Base-by-base conservation (phyloP, 345 rosid genomes). In the Sonneratia caseolaris region DNA sequence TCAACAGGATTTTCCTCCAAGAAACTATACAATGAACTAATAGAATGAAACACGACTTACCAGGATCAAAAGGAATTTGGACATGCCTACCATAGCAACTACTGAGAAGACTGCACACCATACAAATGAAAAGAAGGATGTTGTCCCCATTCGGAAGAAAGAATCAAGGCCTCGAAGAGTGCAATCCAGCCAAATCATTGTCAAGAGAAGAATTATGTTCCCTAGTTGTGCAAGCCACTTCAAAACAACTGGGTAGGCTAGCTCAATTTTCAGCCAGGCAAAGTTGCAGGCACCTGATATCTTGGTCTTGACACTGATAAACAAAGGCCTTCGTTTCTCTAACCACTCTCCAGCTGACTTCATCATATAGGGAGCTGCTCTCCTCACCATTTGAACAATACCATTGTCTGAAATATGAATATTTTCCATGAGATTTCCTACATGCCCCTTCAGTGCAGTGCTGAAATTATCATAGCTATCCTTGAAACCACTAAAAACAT, bases 91-190 rank as follows among this genome's bases (percentile, higher is more conserved):
- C 97, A 92, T 88, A 21, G 91, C 87, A 78, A 90, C 79, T 48
- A 81, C 80, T 57, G 99, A 90, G 77, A 95, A 81, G 72, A 89
- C 81, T 81, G 97, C 86, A 80, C 97, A 92, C 99, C 97, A 95
- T 74, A 95, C 75, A 76, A 90, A 77, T 15, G 92, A 87, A 79
- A 90, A 90, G 79, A 91, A 86, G 6, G 97, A 90, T 42, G 92
- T 76, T 19, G 96, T 92, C 72, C 97, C 97, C 91, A 95, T 81
- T 68, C 91, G 88, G 70, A 90, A 75, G 77, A 95, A 89, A 71
- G 97, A 95, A 80, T 86, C 91, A 55, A 95, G 72, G 69, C 99
- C 97, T 75, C 97, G 87, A 72, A 92, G 71, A 47, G 91, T 84
- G 82, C 88, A 92, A 81, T 89, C 92, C 97, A 95, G 71, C 97